Evolutionary conservation across 2,329 filamentous ascomycete species (phyloP).

Genomic region (Phoma sp.): DNA sequence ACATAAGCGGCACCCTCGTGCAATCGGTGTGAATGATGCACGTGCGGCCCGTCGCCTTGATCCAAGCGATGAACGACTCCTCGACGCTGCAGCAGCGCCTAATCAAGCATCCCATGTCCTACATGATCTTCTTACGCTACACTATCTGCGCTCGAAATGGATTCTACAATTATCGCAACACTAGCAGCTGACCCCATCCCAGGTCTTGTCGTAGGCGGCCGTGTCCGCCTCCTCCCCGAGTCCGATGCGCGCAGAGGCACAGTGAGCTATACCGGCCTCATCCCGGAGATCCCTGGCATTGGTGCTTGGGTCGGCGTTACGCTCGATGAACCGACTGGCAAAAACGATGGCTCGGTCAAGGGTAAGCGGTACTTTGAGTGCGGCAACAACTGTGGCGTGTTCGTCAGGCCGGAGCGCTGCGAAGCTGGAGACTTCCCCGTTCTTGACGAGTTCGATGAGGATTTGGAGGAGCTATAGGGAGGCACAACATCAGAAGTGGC

Average conservation of each 20-base stretch:
- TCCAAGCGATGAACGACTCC: background rate
- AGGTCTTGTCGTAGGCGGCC: constrained; percentile 39
- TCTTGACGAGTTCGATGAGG: constrained; percentile 60
- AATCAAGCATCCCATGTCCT: background rate
- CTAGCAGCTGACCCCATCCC: constrained; percentile 12
- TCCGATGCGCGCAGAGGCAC: constrained; percentile 74
- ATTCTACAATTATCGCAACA: background rate
- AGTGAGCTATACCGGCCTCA: constrained; percentile 75
- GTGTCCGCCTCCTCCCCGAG: constrained; percentile 58
- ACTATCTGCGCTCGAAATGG: background rate
- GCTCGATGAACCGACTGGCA: constrained; percentile 81
- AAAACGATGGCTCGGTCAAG: constrained; percentile 78
- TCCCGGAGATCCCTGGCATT: constrained; percentile 74
- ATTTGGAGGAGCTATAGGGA: constrained; percentile 67
- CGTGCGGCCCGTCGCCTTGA: background rate
- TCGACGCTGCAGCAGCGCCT: background rate
- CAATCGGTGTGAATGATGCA: constrained; percentile 28
- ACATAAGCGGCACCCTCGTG: constrained; percentile 16
- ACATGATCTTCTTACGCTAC: background rate
- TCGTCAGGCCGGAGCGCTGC: constrained; percentile 79
- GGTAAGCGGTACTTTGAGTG: constrained; percentile 75
- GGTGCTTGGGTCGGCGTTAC: constrained; percentile 73
- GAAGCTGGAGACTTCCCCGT: constrained; percentile 77
- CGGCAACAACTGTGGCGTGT: constrained; percentile 74
- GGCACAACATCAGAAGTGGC: no score